Evolutionary conservation across 768 basidiomycete genomes (phyloP), one percentile per base, ranked within the genome.

Genomic region (Leccinum truebloodii): DNA sequence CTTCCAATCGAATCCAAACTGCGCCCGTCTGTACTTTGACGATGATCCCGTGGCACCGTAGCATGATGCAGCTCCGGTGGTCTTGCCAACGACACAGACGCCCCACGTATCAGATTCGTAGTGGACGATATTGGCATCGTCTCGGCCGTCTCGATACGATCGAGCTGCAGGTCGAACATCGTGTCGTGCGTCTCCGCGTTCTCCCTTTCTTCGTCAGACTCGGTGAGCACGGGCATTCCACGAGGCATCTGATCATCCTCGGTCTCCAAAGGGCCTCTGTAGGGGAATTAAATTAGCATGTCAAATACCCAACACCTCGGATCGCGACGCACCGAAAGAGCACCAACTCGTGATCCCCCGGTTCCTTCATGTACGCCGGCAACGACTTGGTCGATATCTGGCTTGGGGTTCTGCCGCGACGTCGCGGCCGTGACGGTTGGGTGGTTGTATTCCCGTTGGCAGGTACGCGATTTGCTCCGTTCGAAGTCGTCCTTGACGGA

Each of bases 361-460:
- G 90, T 61, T 94, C 91, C 73, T 92, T 92, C 77, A 84, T 89
- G 65, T 94, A 94, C 30, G 80, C 83, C 6, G 92, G 92, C 32
- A 94, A 71, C 6, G 88, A 91, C 30, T 81, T 84, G 8, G 89
- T 90, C 6, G 89, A 91, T 55, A 92, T 86, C 71, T 92, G 90
- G 50, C 89, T 92, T 4, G 92, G 88, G 5, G 89, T 92, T 39
- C 89, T 80, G 35, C 80, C 74, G 7, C 82, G 76, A 26, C 73
- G 64, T 20, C 61, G 57, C 8, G 67, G 26, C 41, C 62, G 57
- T 4, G 46, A 30, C 30, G 30, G 8, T 18, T 32, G 51, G 30
- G 5, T 32, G n/a, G 28, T 26, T 37, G 55, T 6, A 35, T 49
- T 59, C 35, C 69, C 54, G 32, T 75, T 71, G 1, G 34, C 28